Base-by-base conservation (phyloP, 2,329 filamentous ascomycete species). In the Phialocephala sp. region DNA sequence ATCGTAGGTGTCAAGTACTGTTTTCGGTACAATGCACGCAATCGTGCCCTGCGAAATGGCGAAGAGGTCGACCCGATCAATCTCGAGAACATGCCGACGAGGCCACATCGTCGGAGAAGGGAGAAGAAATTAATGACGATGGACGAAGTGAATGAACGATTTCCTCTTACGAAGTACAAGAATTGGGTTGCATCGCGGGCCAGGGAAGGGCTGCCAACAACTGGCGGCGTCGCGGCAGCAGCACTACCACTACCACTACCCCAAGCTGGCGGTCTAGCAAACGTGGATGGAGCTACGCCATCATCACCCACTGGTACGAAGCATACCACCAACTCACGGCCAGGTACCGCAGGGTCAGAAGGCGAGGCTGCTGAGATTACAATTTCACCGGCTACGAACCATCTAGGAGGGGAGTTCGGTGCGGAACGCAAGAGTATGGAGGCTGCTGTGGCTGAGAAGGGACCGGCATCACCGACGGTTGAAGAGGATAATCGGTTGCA, bases 1-100 rank as follows among this genome's bases (percentile, higher is more conserved):
- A 99, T 99, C 73, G 95, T 99, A 67, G 95, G 95, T 72, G 95
- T 99, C 68, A 99, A 99, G 81, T 99, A 99, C 79, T 99, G 95
- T 81, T 99, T 99, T 80, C 87, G 95, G 73, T 98, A 99, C 79
- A 98, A 98, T 79, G 94, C 95, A 72, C 90, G 95, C 66, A 96
- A 96, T 76, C 90, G 95, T 60, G 89, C 90, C 67, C 81, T 93
- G 74, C 89, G 92, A 73, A 81, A 86, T 80, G 82, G 91, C 70
- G 91, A 93, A 73, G 91, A 94, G 71, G 91, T 91, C 76, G 94
- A 97, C 69, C 92, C 91, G 18, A 96, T 99, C 75, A 93, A 93
- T 68, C 83, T 99, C 70, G 87, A 94, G 65, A 86, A 90, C 64
- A 93, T 98, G 86, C 92, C 93, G 65, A 80, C 77, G 18, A 83